phyloP scores from a whole-genome alignment of 164 flowering plant genomes.

The Sedum album region DNA sequence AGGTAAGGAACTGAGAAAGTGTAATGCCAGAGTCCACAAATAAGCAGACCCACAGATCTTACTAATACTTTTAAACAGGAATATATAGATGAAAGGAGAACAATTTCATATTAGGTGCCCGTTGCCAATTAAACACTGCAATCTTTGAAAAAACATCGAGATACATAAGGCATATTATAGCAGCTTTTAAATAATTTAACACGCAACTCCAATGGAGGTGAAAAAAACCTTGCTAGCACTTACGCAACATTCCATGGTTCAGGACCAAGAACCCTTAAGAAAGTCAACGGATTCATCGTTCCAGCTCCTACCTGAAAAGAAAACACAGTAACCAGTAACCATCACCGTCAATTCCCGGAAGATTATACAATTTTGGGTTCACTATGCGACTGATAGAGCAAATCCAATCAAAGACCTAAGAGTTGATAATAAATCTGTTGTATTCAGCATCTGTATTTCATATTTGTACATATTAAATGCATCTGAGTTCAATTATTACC shows the following conservation, averaged over 20 bases:
- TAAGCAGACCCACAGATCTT: neutral
- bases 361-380: too few relatives aligned
- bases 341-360: neutral
- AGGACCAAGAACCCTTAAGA: constrained; percentile 93
- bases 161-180: neutral
- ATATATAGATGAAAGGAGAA: neutral
- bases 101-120: neutral
- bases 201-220: neutral
- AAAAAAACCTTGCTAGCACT: constrained; percentile 22
- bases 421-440: neutral
- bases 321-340: neutral
- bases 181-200: too few relatives aligned
- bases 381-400: neutral
- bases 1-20: neutral
- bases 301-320: constrained; percentile 90
- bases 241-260: constrained; percentile 99
- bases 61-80: neutral
- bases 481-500: constrained; percentile 30
- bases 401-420: neutral
- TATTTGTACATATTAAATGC: neutral
- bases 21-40: neutral
- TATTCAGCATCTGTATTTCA: neutral
- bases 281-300: constrained; percentile 97
- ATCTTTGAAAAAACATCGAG: neutral
- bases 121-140: neutral